Base-by-base conservation (phyloP, 495 filamentous ascomycete species). In the Hyaloscypha finlandica region DNA sequence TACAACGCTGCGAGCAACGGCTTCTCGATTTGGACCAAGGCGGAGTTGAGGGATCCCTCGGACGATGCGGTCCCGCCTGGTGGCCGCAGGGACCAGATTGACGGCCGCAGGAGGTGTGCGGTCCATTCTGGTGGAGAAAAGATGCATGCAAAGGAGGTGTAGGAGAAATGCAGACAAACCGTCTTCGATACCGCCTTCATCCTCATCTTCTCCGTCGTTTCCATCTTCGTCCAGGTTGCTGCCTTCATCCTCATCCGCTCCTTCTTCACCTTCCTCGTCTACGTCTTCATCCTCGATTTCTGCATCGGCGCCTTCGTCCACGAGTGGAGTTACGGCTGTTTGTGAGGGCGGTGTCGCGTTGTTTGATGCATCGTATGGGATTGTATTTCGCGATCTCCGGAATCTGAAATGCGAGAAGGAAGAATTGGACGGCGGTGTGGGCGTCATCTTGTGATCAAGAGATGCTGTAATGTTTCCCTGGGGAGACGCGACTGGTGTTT, bases 121-220 rank as follows among this genome's bases (percentile, higher is more conserved):
- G 42, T 14, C 16, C 42, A 48, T 39, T 25, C 42, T 48, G 16
- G 16, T 11, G 11, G 11, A 31, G 32, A 45, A 30, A 37, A 8
- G 55, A 48, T 29, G 33, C 16, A 54, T 61, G 63, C 8, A 52
- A 25, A 25, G 45, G 48, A 14, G 33, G 29, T 29, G 59, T 55
- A 20, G 12, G 53, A 62, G 8, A 54, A 56, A 54, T 51, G 63
- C 56, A 59, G 61, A 76, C 75, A 63, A 32, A 74, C 75, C 76
- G 67, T 74, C 75, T 42, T 72, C 71, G 42, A 73, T 73, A 19
- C 71, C 75, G 53, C 74, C 76, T 70, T 75, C 74, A 31, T 77
- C 76, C 22, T 78, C 75, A 16, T 67, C 70, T 2, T 71, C 74
- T 4, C 33, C 67, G 8, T 67, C 68, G 19, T 63, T 62, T 48